Evolutionary conservation across 2,329 filamentous ascomycete species (phyloP), one percentile per base, ranked within the genome.

Genomic region (Colletotrichum zoysiae): DNA sequence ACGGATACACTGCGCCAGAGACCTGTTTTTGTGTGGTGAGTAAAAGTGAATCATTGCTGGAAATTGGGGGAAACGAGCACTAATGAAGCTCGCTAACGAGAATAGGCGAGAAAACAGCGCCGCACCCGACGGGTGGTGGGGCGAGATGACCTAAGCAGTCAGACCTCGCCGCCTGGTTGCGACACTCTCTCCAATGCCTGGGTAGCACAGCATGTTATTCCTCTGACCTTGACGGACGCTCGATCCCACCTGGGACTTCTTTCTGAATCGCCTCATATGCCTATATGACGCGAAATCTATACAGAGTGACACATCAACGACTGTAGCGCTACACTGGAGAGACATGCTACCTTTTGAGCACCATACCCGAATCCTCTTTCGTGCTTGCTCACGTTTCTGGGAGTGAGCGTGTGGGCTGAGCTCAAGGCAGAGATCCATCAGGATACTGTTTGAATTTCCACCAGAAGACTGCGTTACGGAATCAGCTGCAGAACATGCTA

Each of bases 1-100:
- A 26, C 26, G n/a, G n/a, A 8, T 5, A 44, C 16, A 20, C 42
- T 44, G 42, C 42, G 8, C 40, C 16, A n/a, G 42, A 42, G 14
- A 44, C 35, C 6, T 38, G 8, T 14, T 35, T 44, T 26, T 55
- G n/a, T 42, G n/a, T 60, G 26, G 61, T 64, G 48, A 64, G 33
- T 64, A 26, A 46, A 46, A 42, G 50, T 64, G 61, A 64, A 64
- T 64, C 61, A 64, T 51, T 40, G 50, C 61, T 46, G 61, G 23
- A 11, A 64, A 35, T 56, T 46, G 42, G 18, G 50, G 30, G 9
- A 44, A 50, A 20, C 56, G 38, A 35, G 50, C 61, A 56, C 38
- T 64, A 56, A 35, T 46, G 30, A 9, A 18, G 2, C n/a, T 64
- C 61, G 61, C 61, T 46, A 64, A 46, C 40, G 26, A 38, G n/a